These are phyloP conservation scores for Apophysomyces variabilis DNA, from an alignment of 371 early-diverging fungal species.

Conservation along the genomic window DNA sequence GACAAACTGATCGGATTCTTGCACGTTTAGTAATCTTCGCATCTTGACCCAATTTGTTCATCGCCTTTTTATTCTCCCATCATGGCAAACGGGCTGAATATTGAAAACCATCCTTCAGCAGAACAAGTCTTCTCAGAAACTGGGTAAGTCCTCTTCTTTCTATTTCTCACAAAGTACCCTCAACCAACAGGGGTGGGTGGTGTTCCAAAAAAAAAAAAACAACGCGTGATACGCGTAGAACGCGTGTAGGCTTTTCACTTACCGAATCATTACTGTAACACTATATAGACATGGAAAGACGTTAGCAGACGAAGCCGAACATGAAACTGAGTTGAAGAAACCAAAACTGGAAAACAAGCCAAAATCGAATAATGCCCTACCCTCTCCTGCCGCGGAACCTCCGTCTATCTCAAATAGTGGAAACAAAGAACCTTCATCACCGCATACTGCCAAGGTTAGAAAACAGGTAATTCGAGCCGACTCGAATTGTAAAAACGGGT, in stretches of 20 bases:
- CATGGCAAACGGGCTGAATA: conserved; percentile 13
- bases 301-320: background rate
- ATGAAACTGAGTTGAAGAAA: conserved; percentile 1
- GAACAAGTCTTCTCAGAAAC: conserved; percentile 13
- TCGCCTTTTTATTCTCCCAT: background rate
- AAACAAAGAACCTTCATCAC: conserved; percentile 2
- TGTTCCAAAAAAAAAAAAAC: background rate
- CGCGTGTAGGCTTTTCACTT: background rate
- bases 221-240: conserved; percentile 6
- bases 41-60: background rate
- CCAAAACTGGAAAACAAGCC: conserved; percentile 4
- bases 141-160: background rate
- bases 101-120: conserved; percentile 15
- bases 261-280: background rate
- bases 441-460: conserved; percentile 4
- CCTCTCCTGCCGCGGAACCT: background rate
- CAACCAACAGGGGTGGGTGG: background rate
- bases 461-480: conserved; percentile 5
- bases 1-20: background rate
- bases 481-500: background rate
- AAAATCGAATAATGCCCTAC: conserved; percentile 7
- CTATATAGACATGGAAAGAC: background rate
- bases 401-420: background rate
- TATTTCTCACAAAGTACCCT: background rate
- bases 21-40: background rate